Percentiles rank a stretch among this genome's conserved stretches.
Evolutionary conservation across 2,329 filamentous ascomycete species (phyloP).

Genomic region (Ramichloridium luteum): DNA sequence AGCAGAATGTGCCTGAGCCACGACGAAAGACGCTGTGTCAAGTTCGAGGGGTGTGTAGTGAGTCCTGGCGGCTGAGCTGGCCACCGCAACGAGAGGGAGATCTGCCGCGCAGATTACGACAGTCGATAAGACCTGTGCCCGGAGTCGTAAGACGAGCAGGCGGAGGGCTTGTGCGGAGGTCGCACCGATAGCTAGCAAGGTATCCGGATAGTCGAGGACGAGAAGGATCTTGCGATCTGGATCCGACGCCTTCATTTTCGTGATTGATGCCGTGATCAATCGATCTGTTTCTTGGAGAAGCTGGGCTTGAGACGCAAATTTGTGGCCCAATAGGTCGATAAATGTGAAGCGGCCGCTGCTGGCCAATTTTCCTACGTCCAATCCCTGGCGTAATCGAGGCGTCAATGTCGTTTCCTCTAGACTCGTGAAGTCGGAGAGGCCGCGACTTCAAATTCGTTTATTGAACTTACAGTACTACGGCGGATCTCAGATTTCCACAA

Average conservation of each 20-base stretch:
- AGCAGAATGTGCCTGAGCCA: slow-evolving; percentile 64
- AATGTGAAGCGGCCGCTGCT: slow-evolving; percentile 54
- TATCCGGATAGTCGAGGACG: slow-evolving; percentile 34
- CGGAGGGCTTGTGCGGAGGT: slow-evolving; percentile 20
- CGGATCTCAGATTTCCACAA: slow-evolving; percentile 63
- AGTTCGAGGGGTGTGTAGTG: slow-evolving; percentile 51
- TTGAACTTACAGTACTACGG: slow-evolving; percentile 14
- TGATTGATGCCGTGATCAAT: slow-evolving; percentile 6
- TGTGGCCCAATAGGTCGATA: slow-evolving; percentile 54
- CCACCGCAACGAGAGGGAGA: slow-evolving; percentile 49
- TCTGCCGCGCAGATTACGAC: slow-evolving; percentile 62
- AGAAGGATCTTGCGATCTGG: slow-evolving; percentile 25
- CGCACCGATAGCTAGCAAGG: slow-evolving; percentile 28
- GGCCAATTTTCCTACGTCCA: slow-evolving; percentile 54
- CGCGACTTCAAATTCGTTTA: too few species aligned
- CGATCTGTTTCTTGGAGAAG: slow-evolving; percentile 7
- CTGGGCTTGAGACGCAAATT: too few species aligned
- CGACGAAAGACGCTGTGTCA: slow-evolving; percentile 57
- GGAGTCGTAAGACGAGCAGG: slow-evolving; percentile 20
- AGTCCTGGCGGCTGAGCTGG: slow-evolving; percentile 25
- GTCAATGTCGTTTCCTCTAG: background rate
- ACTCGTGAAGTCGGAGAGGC: background rate
- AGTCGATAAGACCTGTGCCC: slow-evolving; percentile 43
- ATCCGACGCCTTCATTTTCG: slow-evolving; percentile 1
- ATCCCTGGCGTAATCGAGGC: slow-evolving; percentile 36